Evolutionary conservation across 2,329 filamentous ascomycete genomes (phyloP), one percentile per base, ranked within the genome.

Genomic region (Leptographium procerum): DNA sequence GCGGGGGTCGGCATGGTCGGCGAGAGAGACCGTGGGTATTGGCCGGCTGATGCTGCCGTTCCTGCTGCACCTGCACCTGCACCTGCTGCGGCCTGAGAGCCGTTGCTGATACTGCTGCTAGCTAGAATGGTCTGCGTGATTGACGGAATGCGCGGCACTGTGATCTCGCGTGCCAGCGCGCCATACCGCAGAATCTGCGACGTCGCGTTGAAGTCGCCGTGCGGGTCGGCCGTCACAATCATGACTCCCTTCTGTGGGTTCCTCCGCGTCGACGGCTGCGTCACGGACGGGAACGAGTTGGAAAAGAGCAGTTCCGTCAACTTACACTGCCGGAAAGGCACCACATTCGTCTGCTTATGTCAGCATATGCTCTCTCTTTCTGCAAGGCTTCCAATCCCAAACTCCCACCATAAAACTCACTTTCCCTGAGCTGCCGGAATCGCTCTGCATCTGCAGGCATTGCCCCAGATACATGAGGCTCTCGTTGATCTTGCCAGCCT

Each of bases 401-500:
- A n/a, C n/a, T n/a, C n/a, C n/a, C n/a, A n/a, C n/a, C n/a, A n/a
- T n/a, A n/a, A n/a, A n/a, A 13, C 48, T 48, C 36, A 89, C 88
- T 81, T 89, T 92, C 68, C 80, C 83, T 14, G 84, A 85, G 62
- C 79, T 85, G 50, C 86, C 85, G 34, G 85, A 80, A 65, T 92
- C 89, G 60, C 87, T 91, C 70, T 96, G 92, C 79, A 96, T 92
- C 69, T 97, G 92, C 65, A 99, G 80, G 69, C 94, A 99, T 68
- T 97, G 94, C 0, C 94, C 94, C 1, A 99, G 80, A 69, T 96
- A 97, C 94, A 99, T 99, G 68, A 99, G 75, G 68, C 89, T 95
- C 71, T 96, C 91, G 68, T 99, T 99, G 70, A 99, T 99, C 74
- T 97, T 97, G 57, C 94, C 94, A 40, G 92, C 94, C 74, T 99